phyloP scores from a whole-genome alignment of 78 protist genomes.

The Dictyostelium purpureum region DNA sequence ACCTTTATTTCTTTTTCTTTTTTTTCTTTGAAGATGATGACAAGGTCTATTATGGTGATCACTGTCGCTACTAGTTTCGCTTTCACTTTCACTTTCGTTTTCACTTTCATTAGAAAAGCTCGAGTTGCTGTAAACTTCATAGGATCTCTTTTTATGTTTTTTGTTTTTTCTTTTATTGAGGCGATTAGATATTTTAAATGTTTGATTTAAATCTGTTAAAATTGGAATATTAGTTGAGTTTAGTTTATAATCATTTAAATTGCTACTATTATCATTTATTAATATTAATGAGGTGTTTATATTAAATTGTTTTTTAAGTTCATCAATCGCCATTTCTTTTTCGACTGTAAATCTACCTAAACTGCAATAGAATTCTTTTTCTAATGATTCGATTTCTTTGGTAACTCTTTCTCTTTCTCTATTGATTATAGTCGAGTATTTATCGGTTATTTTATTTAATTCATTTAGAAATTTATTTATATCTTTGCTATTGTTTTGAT shows the following conservation, averaged over 20 bases:
- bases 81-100: no score
- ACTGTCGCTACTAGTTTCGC: no score
- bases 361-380: slow-evolving; percentile 10
- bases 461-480: slow-evolving; percentile 1
- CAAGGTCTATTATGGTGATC: no score
- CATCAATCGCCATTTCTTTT: background rate
- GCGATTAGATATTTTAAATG: background rate
- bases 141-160: no score
- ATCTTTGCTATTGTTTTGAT: slow-evolving; percentile 12
- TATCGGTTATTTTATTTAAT: background rate
- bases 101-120: no score
- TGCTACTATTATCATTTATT: background rate
- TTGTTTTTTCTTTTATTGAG: background rate
- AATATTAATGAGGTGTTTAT: background rate
- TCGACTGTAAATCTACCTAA: slow-evolving; percentile 12
- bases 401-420: slow-evolving; percentile 9
- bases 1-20: no score
- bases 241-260: background rate
- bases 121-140: no score
- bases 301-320: slow-evolving; percentile 1
- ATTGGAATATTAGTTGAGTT: background rate
- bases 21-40: no score
- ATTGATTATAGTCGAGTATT: background rate
- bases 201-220: background rate
- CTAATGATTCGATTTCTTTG: background rate